Base-by-base conservation (phyloP, 495 filamentous ascomycete genomes). In the Penicillium atrosanguineum region DNA sequence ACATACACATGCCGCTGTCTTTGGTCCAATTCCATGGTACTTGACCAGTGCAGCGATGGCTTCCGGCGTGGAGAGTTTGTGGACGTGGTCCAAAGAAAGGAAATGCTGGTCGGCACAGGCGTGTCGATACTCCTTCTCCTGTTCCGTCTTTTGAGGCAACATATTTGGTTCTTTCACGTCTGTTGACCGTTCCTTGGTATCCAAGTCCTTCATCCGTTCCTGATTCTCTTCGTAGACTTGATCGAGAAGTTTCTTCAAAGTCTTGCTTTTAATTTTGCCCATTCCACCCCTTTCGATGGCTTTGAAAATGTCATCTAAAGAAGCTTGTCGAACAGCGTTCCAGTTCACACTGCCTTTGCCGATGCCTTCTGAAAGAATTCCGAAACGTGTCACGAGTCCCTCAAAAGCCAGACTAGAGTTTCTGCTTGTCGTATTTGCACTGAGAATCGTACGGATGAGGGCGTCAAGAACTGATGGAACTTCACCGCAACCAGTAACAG, bases 381-480 rank as follows among this genome's bases (percentile, higher is more conserved):
- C 91, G 60, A 91, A 97, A 18, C 68, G 76, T 41, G 83, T 57
- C 3, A 86, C 82, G 1, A 97, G 74, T 1, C 84, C 89, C 53
- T 84, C 70, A 52, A 97, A 86, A 7, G 91, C 87, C 37, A 67
- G 72, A 52, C 84, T 79, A 5, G 88, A 82, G 51, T 90, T 88
- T 6, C 63, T 79, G 48, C 82, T 79, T 0, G 81, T 83, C 0
- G 89, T 94, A 7, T 86, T 83, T 0, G 87, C 88, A 64, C 89
- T 95, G 21, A 96, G 78, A 5, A 87, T 64, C 0, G 91, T 96
- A 21, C 91, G 81, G 20, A 96, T 80, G 0, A 98, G 73, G 0
- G 92, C 94, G 63, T 97, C 94, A 0, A 98, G 78, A 1, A 97
- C 84, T 18, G 86, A 93, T 0, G 93, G 93, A 0, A 97, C 94